Evolutionary conservation across 805 yeast species (phyloP), one percentile per base, ranked within the genome.

Genomic region (Myxozyma nipponensis): DNA sequence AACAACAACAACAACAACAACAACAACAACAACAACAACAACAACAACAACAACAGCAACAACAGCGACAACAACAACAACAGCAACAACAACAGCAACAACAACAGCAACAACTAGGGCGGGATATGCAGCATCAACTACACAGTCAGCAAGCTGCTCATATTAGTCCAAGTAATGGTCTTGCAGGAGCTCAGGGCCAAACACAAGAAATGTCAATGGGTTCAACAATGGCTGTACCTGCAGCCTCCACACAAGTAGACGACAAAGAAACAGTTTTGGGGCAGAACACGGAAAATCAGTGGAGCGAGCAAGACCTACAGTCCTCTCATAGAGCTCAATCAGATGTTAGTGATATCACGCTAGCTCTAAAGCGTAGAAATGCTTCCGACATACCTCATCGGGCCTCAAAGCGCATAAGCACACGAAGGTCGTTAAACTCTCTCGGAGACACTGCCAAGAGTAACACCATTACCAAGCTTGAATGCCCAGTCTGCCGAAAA

Each of bases 41-140:
- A 19, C 42, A 18, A 19, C 42, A 7, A 22, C 44, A 23, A 7
- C 39, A 23, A 32, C 38, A 10, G 25, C 19, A 26, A 7, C 46
- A 23, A 36, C 43, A 42, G 24, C 48, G 10, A 39, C 52, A 48
- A 18, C 35, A 26, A 38, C 48, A 25, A 6, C 39, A 4, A 23
- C 43, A 42, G 32, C 35, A 23, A 13, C 47, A 37, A 39, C 42
- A 23, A 22, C 49, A 39, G 18, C 42, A 23, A 24, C 41, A 35
- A 24, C 37, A 22, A 26, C 50, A 35, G 23, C 50, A 22, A 32
- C 46, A 32, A 15, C 35, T 5, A 28, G 19, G 10, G 44, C 38
- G 13, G 6, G 18, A 43, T 39, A 42, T 2, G 17, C 15, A 18
- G 39, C 19, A 5, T 39, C 39, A 17, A 34, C 39, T 13, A 24